Evolutionary conservation across 768 basidiomycete species (phyloP), one percentile per base, ranked within the genome.

Genomic region (Psilocybe cubensis): DNA sequence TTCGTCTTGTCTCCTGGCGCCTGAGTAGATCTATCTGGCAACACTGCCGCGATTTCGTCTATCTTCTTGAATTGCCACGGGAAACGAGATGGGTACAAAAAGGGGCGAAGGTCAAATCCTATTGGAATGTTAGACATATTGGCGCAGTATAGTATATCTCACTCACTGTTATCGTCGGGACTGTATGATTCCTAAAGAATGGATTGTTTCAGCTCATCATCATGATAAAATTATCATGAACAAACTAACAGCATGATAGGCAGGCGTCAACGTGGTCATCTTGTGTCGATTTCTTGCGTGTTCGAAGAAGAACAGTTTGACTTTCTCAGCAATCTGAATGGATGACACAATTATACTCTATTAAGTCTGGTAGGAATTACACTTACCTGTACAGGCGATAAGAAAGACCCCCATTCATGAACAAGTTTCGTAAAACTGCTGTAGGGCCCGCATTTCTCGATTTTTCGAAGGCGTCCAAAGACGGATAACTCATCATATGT

Each of bases 31-130:
- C 84, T 81, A 67, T 94, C 89, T 1, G 93, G 94, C 33, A 96
- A 74, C 8, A 69, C 76, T 3, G 85, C 88, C 5, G 92, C 94
- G 4, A 93, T 80, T 57, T 87, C 86, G 67, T 99, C 96, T 58
- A 99, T 98, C 76, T 94, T 95, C 73, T 79, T 88, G 76, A 97
- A 99, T 70, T 99, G 97, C 88, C 93, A 98, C 0, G 91, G 92
- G 79, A 98, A 98, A 53, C 91, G 82, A 11, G 94, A 88, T 2
- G 94, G 93, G 73, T 98, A 98, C 47, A 99, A 76, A 85, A 99
- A 99, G 0, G 96, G 97, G 33, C 97, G 87, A 28, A 98, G 72
- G 69, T 99, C 97, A 68, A 95, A 98, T 68, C 92, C 96, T 96
- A 61, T 25, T 25, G 6, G 12, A 52, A 43, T 33, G 52, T 43